Evolutionary conservation across 2,329 filamentous ascomycete species (phyloP).

Genomic region (Dactylonectria macrodidyma): DNA sequence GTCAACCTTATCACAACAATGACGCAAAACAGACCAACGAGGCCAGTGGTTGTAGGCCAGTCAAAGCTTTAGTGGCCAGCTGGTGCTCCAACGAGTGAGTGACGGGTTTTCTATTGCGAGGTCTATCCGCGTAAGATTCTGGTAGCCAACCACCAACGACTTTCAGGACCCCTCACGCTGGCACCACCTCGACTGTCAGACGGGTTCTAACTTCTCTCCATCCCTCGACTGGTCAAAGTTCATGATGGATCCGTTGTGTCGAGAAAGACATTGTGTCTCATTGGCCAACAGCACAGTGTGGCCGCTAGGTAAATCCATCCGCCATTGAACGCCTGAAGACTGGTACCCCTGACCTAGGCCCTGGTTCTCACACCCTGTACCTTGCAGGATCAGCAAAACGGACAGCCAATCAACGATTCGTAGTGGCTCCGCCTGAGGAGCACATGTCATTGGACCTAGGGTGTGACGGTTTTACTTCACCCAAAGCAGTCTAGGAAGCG

Average conservation of each 20-base stretch:
- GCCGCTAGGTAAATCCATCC: constrained; percentile 13
- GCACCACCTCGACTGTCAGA: constrained; percentile 1
- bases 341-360: constrained; percentile 45
- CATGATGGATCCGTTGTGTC: constrained; percentile 9
- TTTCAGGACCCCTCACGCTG: not conserved
- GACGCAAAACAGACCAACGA: constrained; percentile 8
- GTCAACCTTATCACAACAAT: constrained; percentile 5
- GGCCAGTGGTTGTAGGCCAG: constrained; percentile 16
- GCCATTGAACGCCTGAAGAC: constrained; percentile 24
- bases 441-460: constrained; percentile 43
- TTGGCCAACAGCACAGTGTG: constrained; percentile 27
- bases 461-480: constrained; percentile 44
- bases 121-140: constrained; percentile 10
- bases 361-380: constrained; percentile 39
- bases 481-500: constrained; percentile 42
- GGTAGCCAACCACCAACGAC: constrained; percentile 16
- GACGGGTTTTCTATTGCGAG: not conserved
- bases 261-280: not conserved
- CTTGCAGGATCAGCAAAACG: constrained; percentile 44
- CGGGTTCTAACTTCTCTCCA: constrained; percentile 6
- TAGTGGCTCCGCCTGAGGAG: constrained; percentile 35
- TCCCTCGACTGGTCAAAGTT: not conserved
- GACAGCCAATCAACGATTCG: constrained; percentile 40
- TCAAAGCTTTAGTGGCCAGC: not conserved
- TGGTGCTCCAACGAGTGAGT: not conserved